A percentile compares a stretch with the other conserved stretches of the same genome.
These are phyloP conservation scores for Goffeauzyma gilvescens DNA, from an alignment of 768 basidiomycete genomes.

Conservation along the genomic window DNA sequence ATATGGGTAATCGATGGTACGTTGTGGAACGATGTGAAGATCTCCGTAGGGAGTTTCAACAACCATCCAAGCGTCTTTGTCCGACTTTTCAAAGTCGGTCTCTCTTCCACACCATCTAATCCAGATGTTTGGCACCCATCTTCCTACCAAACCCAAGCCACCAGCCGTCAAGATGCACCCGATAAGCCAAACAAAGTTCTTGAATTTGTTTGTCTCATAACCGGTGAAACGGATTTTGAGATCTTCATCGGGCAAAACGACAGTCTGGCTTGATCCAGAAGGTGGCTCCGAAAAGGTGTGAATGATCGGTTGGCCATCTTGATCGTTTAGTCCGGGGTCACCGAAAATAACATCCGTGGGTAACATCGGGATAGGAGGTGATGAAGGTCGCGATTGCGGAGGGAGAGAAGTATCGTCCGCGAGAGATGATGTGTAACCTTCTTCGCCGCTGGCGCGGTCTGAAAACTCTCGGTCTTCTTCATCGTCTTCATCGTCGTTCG, in stretches of 20 bases:
- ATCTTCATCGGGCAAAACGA: conserved; percentile 79
- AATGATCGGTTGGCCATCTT: conserved; percentile 12
- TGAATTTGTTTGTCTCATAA: conserved; percentile 49
- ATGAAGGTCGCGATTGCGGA: conserved; percentile 30
- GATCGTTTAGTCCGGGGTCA: conserved; percentile 13
- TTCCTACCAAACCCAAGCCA: conserved; percentile 55
- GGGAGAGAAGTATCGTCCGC: conserved; percentile 31
- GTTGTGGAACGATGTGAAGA: conserved; percentile 55
- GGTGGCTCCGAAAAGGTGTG: conserved; percentile 19
- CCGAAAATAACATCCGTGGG: conserved; percentile 29
- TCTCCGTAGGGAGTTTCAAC: conserved; percentile 81
- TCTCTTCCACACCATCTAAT: conserved; percentile 67
- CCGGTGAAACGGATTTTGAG: conserved; percentile 69
- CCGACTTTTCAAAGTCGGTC: conserved; percentile 55
- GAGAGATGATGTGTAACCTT: conserved; percentile 27
- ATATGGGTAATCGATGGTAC: conserved; percentile 53
- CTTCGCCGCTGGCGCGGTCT: conserved; percentile 19
- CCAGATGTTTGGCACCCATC: conserved; percentile 89
- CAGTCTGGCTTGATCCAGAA: conserved; percentile 44
- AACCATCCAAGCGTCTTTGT: conserved; percentile 47
- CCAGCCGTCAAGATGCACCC: conserved; percentile 54
- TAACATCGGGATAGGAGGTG: conserved; percentile 27
- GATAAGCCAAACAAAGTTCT: conserved; percentile 49
- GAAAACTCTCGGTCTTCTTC: conserved; percentile 20
- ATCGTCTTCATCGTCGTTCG: conserved; percentile 24